Evolutionary conservation across 768 basidiomycete genomes (phyloP), one percentile per base, ranked within the genome.

Genomic region (Suillus paluster): DNA sequence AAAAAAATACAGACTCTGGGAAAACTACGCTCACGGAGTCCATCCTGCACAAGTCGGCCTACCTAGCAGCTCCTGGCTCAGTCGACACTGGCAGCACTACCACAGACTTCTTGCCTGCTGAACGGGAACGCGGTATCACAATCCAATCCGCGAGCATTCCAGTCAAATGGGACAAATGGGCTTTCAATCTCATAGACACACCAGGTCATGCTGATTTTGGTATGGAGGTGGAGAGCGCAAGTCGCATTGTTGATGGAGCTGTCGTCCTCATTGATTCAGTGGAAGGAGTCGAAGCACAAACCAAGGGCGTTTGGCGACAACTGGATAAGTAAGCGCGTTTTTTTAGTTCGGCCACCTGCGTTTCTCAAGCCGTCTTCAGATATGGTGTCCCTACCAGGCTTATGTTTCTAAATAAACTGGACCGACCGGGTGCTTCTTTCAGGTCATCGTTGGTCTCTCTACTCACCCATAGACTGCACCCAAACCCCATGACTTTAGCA

Each of bases 141-240:
- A 92, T 96, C 62, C 94, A 95, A 70, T 93, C 92, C 23, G 94
- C 94, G 14, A 94, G 92, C 76, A 93, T 95, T 62, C 93, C 93
- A 3, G 91, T 94, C 42, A 83, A 84, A 70, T 94, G 93, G 93
- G 89, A 88, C 71, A 75, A 88, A 58, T 92, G 91, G 90, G 87
- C 83, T 1, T 90, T 92, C 75, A 96, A 95, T 71, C 83, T 96
- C 49, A 88, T 95, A 50, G 94, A 96, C 69, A 95, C 94, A 4
- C 94, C 94, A 17, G 94, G 94, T 39, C 94, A 96, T 76, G 94
- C 92, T 5, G 94, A 96, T 73, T 96, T 96, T 75, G 94, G 94
- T n/a, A 95, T 95, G 93, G 94, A 96, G 70, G 94, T 96, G 30
- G 94, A 95, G 75, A 92, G 93, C 68, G 94, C 94, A 9, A 95